These are phyloP conservation scores for Limtongia smithiae DNA, from an alignment of 805 yeast species.

Conservation along the genomic window DNA sequence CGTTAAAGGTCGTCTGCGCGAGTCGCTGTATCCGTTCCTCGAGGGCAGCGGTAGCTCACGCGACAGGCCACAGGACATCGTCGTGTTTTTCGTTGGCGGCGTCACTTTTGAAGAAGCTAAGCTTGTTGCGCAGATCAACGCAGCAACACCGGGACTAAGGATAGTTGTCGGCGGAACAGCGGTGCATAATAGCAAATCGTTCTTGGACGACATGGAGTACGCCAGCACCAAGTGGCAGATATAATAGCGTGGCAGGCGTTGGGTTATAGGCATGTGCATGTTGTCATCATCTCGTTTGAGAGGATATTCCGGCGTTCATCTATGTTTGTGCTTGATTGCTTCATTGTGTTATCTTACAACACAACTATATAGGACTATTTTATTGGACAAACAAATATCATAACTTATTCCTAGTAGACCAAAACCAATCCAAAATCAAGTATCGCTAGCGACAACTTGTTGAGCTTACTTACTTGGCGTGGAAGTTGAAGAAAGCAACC, in stretches of 20 bases:
- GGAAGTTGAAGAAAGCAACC: constrained; percentile 20
- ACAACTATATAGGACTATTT: no score
- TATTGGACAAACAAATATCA: no score
- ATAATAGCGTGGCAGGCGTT: not conserved
- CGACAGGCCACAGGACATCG: constrained; percentile 39
- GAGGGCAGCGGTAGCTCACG: constrained; percentile 38
- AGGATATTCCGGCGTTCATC: not conserved
- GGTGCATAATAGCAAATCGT: constrained; percentile 48
- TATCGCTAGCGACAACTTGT: not conserved
- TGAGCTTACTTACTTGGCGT: constrained; percentile 12
- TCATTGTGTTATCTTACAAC: no score
- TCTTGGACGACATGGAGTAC: constrained; percentile 40
- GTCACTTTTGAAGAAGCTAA: constrained; percentile 90
- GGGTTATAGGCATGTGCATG: not conserved
- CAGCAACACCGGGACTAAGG: constrained; percentile 52
- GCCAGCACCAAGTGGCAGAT: constrained; percentile 42
- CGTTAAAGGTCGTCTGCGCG: constrained; percentile 43
- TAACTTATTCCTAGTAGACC: no score
- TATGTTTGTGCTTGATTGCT: no score
- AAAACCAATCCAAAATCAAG: not conserved
- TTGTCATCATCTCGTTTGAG: not conserved
- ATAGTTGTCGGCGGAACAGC: constrained; percentile 78
- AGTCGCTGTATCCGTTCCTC: constrained; percentile 45
- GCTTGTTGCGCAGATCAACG: constrained; percentile 66
- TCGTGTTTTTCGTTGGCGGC: constrained; percentile 66